Evolutionary conservation across 164 flowering plant species (phyloP), one percentile per base, ranked within the genome.

Genomic region (Aristolochia californica): DNA sequence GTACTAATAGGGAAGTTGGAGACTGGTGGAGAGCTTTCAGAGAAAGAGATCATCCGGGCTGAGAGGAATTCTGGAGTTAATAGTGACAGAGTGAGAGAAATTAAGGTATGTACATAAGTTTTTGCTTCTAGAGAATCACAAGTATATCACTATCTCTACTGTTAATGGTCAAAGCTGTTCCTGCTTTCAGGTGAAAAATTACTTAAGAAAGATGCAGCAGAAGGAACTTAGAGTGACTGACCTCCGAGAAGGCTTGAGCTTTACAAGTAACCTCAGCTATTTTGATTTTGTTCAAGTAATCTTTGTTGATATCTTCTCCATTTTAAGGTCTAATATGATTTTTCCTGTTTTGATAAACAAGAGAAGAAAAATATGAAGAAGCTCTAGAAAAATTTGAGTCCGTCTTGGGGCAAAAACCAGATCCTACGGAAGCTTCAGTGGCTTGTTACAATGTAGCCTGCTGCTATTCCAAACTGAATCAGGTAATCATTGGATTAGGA

Each of bases 401-500:
- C 14, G 97, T 88, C 0, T 65, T 89, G 74, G 98, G 98, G 59
- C 84, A 93, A 70, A 88, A 67, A 73, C 98, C 94, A 26, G 84
- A 74, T 22, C 61, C 68, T 15, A 55, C 68, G 27, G 98, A 93
- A 75, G 83, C 89, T 61, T 70, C 98, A 15, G 85, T 87, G 20
- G 94, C 98, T 24, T 77, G 88, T 72, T 93, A 93, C 78, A 88
- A 89, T 74, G 98, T 89, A 10, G 97, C 97, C 10, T 93, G 97
- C 56, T 93, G 97, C 66, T 93, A 93, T 70, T 78, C 98, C 22
- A 87, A 83, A 78, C 83, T 88, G 55, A 80, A 93, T 75, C 97
- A 82, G 97, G 98, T 88, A 73, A n/a, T n/a, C n/a, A n/a, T n/a
- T n/a, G n/a, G n/a, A n/a, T n/a, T n/a, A n/a, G n/a, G n/a, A n/a